Percentiles rank a stretch among this genome's conserved stretches.
phyloP scores from a whole-genome alignment of 208 protist genomes.

The Novymonas esmeraldas region DNA sequence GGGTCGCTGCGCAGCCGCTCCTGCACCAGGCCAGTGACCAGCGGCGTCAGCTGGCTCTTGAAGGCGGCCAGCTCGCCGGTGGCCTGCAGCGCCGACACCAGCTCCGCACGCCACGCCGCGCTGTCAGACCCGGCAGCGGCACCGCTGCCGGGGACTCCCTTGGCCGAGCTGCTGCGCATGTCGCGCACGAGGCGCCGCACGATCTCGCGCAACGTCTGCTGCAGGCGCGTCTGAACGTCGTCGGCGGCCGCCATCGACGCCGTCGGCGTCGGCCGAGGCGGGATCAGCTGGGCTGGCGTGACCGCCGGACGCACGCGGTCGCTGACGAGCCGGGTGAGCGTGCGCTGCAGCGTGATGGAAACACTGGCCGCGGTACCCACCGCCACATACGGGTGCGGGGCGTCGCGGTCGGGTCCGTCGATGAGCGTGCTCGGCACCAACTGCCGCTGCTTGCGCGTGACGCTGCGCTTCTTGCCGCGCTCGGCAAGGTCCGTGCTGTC shows the following conservation, averaged over 20 bases:
- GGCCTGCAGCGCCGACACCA: constrained; percentile 71
- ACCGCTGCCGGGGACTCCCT: not conserved
- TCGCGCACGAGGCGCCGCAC: constrained; percentile 33
- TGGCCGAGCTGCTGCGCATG: constrained; percentile 9
- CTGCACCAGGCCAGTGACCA: constrained; percentile 67
- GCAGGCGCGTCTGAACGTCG: constrained; percentile 37
- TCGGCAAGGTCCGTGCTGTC: constrained; percentile 13
- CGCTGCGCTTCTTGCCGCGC: constrained; percentile 38
- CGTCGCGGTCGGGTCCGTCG: constrained; percentile 57
- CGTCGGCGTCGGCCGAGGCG: constrained; percentile 29
- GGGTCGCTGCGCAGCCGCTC: constrained; percentile 51
- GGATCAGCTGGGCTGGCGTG: constrained; percentile 78
- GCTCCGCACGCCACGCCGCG: constrained; percentile 37
- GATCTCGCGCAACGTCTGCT: constrained; percentile 31
- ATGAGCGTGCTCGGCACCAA: constrained; percentile 59
- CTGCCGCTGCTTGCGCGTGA: constrained; percentile 44
- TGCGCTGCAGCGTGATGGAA: constrained; percentile 60
- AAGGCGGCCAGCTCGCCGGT: constrained; percentile 75
- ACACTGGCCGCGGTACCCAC: constrained; percentile 57
- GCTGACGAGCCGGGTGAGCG: constrained; percentile 71
- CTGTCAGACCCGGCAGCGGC: constrained; percentile 6
- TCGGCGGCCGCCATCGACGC: constrained; percentile 21
- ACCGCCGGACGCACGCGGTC: constrained; percentile 74
- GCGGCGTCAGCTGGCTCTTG: constrained; percentile 70
- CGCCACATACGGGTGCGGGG: constrained; percentile 77